Evolutionary conservation across 306 rosid genomes (phyloP), one percentile per base, ranked within the genome.

Genomic region (Potentilla sterilis): DNA sequence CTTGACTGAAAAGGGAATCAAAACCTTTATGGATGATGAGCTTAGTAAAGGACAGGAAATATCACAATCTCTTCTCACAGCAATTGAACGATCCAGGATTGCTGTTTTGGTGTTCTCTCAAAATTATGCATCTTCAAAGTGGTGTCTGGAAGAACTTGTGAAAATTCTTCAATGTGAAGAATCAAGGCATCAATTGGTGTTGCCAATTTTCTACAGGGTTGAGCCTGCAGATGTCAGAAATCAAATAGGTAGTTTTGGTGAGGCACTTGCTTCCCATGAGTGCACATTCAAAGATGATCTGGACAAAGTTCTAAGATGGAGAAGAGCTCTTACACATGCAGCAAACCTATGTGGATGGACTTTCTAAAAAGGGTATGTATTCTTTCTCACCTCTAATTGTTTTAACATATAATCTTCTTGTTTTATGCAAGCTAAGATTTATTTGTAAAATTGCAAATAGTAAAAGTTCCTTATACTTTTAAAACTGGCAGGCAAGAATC

Each of bases 191-290:
- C 59, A 54, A 54, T 13, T 54, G 32, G 32, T 54, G 32, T 9
- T 54, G 28, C 61, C 61, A 8, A 54, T n/a, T n/a, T 54, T 54
- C 19, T 54, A n/a, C 61, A 9, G n/a, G 32, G 61, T 54, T 13
- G 28, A 54, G n/a, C 61, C 61, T 54, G 11, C 61, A n/a, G 61
- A 54, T n/a, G 61, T 54, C 28, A 54, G 61, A 54, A 54, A 54
- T 28, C 61, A n/a, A n/a, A 2, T 13, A 54, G 32, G 13, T 2
- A n/a, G 61, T 21, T 54, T 54, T 16, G 13, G 0, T n/a, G 32
- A 54, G 61, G 61, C 61, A n/a, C 61, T 54, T 54, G 6, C 28
- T n/a, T 10, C 0, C 61, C 13, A 21, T 54, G 14, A 54, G 5
- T 54, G 32, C 14, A 54, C 8, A n/a, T 54, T n/a, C 32, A 54